These are phyloP conservation scores for Beverwykella pulmonaria DNA, from an alignment of 495 filamentous ascomycete genomes.

Conservation along the genomic window DNA sequence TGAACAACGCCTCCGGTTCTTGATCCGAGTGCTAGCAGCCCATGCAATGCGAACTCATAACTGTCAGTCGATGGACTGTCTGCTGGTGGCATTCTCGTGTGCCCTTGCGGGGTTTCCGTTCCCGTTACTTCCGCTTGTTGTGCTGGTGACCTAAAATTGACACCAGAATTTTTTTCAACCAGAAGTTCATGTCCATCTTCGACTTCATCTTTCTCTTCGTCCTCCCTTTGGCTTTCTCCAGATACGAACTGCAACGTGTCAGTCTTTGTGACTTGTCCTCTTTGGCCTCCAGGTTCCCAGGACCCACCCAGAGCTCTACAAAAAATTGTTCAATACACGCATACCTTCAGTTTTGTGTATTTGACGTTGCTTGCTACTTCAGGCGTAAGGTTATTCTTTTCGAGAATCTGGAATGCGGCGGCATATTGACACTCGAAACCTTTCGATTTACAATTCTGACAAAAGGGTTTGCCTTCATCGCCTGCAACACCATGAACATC, in stretches of 20 bases:
- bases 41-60: constrained; percentile 13
- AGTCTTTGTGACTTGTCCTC: background rate
- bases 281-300: background rate
- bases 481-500: background rate
- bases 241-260: background rate
- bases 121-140: background rate
- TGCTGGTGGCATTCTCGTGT: background rate
- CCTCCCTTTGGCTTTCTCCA: background rate
- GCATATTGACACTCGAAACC: constrained; percentile 15
- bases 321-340: background rate
- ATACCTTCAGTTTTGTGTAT: background rate
- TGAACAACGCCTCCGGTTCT: background rate
- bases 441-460: constrained; percentile 19
- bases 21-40: background rate
- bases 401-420: background rate
- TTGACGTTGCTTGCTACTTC: background rate
- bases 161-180: background rate
- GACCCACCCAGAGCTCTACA: background rate
- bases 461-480: constrained; percentile 20
- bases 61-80: constrained; percentile 6
- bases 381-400: constrained; percentile 15
- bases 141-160: background rate
- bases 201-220: background rate
- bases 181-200: background rate
- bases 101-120: background rate